A percentile compares a stretch with the other conserved stretches of the same genome.
These are phyloP conservation scores for Rugosomyces carneus DNA, from an alignment of 1,284 basidiomycete species.

Conservation along the genomic window DNA sequence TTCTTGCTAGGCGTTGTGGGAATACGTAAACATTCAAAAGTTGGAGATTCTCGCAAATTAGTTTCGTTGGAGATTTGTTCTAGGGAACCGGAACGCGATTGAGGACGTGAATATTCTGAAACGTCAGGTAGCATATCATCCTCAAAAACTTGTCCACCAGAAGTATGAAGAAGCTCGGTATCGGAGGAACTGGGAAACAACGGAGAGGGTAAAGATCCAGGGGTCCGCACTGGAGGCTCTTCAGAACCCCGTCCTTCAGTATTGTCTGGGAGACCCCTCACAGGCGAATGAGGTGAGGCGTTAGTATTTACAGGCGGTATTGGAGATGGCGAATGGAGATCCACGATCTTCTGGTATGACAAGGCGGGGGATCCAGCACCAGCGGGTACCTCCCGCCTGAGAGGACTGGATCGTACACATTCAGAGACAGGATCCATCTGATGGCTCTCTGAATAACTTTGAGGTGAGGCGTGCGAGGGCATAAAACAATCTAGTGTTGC, in stretches of 20 bases:
- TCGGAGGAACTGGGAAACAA: not conserved
- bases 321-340: not conserved
- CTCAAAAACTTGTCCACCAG: not conserved
- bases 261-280: not conserved
- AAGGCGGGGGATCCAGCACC: not conserved
- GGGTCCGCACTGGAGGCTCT: too few relatives aligned
- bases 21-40: too few relatives aligned
- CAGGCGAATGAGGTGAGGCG: constrained; percentile 1
- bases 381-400: not conserved
- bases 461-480: not conserved
- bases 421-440: not conserved
- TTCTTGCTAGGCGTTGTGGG: too few relatives aligned
- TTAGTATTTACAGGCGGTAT: not conserved
- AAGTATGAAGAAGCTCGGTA: not conserved
- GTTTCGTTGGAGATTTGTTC: too few relatives aligned
- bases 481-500: not conserved
- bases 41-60: too few relatives aligned
- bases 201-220: not conserved
- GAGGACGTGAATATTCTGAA: too few relatives aligned
- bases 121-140: too few relatives aligned
- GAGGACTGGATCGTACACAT: not conserved
- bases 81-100: too few relatives aligned
- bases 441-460: not conserved
- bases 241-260: not conserved
- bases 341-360: not conserved